Conservation (phyloP, 1,284 basidiomycete genomes). For the Apiotrichum mycotoxinovorans region DNA sequence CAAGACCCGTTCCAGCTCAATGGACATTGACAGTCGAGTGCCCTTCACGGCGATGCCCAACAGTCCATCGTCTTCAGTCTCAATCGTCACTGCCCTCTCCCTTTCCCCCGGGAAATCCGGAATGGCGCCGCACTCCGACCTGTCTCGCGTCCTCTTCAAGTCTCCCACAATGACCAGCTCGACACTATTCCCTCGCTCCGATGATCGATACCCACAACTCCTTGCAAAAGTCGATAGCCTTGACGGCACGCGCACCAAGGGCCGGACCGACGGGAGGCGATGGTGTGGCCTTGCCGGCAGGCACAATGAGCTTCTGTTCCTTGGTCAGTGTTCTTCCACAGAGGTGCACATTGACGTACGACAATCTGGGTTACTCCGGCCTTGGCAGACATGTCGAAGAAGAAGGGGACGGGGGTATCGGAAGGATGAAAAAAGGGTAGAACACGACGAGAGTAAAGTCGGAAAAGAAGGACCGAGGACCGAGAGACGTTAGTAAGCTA, state of each 20-base stretch:
- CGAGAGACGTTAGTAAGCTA: not conserved
- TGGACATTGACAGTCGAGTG: too few species aligned
- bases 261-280: constrained; percentile 96
- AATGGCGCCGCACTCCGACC: too few species aligned
- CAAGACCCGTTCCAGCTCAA: too few species aligned
- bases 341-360: constrained; percentile 2
- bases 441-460: not conserved
- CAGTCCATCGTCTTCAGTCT: too few species aligned
- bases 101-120: too few species aligned
- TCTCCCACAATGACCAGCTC: too few species aligned
- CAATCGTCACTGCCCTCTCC: too few species aligned
- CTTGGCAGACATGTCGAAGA: constrained; percentile 17
- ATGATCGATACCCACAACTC: constrained; percentile 57
- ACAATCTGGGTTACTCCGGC: constrained; percentile 19
- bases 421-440: not conserved
- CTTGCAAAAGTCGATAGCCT: constrained; percentile 99
- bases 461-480: not conserved
- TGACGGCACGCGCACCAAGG: constrained; percentile 94
- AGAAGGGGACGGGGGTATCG: not conserved
- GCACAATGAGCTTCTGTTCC: constrained; percentile 74
- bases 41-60: too few species aligned
- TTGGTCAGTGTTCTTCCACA: not conserved
- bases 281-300: constrained; percentile 91
- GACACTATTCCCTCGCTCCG: too few species aligned
- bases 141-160: not conserved